Evolutionary conservation across 257 asterid species (phyloP).

Genomic region (Galeopsis tetrahit): DNA sequence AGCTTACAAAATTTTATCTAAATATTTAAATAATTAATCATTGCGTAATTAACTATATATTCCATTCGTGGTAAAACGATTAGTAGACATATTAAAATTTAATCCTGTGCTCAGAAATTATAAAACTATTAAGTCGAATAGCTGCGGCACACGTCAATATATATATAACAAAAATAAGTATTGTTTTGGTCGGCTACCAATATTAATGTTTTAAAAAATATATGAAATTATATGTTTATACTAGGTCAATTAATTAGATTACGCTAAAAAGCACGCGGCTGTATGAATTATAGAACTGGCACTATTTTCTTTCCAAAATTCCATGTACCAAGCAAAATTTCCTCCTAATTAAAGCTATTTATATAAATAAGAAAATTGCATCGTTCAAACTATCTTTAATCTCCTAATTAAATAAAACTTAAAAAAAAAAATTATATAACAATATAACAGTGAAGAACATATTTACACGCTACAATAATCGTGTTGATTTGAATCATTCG

Average conservation of each 20-base stretch:
- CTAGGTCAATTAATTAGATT: slow-evolving; percentile 13
- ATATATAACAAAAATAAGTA: neutral
- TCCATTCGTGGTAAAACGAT: neutral
- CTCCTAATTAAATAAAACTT: no score
- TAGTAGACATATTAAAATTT: neutral
- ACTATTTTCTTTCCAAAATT: neutral
- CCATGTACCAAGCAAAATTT: neutral
- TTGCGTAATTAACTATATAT: neutral
- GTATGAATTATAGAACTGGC: neutral
- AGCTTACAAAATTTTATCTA: neutral
- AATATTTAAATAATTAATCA: neutral
- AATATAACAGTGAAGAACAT: no score
- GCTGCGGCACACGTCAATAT: slow-evolving; percentile 33
- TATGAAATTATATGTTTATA: neutral
- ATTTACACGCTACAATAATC: no score
- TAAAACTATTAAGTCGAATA: neutral
- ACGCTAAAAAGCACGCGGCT: slow-evolving; percentile 35
- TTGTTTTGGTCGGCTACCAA: neutral
- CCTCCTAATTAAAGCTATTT: neutral
- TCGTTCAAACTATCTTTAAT: no score
- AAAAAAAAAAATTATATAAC: no score
- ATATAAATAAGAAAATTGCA: no score
- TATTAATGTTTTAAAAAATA: neutral
- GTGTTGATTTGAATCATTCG: neutral
- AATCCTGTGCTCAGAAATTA: neutral